These are phyloP conservation scores for Backusella sp. DNA, from an alignment of 192 early-diverging fungal species.

Conservation along the genomic window DNA sequence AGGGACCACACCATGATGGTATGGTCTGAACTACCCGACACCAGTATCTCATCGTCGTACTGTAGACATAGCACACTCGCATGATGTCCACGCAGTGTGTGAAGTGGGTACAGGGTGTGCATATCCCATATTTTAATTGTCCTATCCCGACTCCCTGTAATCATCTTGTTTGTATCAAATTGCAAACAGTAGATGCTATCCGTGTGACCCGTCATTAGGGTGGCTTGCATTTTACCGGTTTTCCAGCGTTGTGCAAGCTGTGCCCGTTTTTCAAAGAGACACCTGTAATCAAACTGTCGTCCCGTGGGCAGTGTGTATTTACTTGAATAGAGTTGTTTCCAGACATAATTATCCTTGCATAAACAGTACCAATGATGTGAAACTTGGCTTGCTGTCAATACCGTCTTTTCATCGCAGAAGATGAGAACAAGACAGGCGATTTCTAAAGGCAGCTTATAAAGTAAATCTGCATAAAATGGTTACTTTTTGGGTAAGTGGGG, in stretches of 20 bases:
- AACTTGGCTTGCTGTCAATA: neutral
- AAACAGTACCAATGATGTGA: slow-evolving; percentile 13
- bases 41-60: slow-evolving; percentile 72
- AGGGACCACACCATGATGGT: slow-evolving; percentile 89
- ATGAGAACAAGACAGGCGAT: slow-evolving; percentile 6
- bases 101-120: slow-evolving; percentile 49
- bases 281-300: slow-evolving; percentile 4
- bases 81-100: slow-evolving; percentile 69
- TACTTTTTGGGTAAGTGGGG: neutral
- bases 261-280: slow-evolving; percentile 2
- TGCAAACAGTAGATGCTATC: slow-evolving; percentile 96
- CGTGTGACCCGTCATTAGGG: slow-evolving; percentile 47
- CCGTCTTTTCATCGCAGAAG: slow-evolving; percentile 13
- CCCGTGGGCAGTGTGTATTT: neutral
- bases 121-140: slow-evolving; percentile 85
- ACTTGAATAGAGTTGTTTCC: slow-evolving; percentile 12
- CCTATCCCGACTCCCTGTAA: slow-evolving; percentile 79
- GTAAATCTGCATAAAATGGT: slow-evolving; percentile 18
- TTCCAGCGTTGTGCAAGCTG: slow-evolving; percentile 17
- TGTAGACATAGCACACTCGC: slow-evolving; percentile 84
- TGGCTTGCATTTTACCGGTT: slow-evolving; percentile 1
- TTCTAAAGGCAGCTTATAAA: slow-evolving; percentile 18
- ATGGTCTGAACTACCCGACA: slow-evolving; percentile 87
- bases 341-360: slow-evolving; percentile 18
- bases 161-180: slow-evolving; percentile 71